Base-by-base conservation (phyloP, 208 protist genomes). In the Leishmania tarentolae region DNA sequence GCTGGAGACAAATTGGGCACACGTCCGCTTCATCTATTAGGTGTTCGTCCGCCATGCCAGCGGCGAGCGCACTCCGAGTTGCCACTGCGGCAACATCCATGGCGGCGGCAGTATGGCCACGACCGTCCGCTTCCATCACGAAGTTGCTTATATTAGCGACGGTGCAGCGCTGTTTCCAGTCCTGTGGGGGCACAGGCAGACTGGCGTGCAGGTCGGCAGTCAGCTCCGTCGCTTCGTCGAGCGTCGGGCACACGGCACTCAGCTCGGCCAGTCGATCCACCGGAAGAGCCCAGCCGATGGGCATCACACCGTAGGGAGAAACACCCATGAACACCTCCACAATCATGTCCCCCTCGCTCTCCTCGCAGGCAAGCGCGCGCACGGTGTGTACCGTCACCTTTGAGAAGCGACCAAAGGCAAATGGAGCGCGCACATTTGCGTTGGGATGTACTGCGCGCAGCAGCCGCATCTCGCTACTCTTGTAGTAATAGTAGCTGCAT, bases 401-500 rank as follows among this genome's bases (percentile, higher is more conserved):
- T 7, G 71, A 85, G 52, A 81, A 46, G 40, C 42, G 72, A 31
- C 74, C 77, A 59, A 86, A 76, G 8, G 79, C 79, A 66, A 85
- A 84, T 7, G 86, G 47, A 24, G 59, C 61, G 40, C 81, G 82
- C 76, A 87, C 28, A 53, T 31, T 75, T 47, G 75, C 11, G 28
- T 72, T 61, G 3, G 79, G 82, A 63, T 88, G 79, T 47, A 90
- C 50, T 2, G 82, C 78, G n/a, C 83, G 85, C 53, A 82, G 79
- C 69, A 92, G 66, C 57, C 84, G 75, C 65, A 79, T 52, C 35
- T 69, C 72, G 24, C 86, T 80, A 21, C 65, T 59, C 47, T 85
- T 84, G 80, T 86, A 92, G 57, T 86, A 86, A 40, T 84, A 82
- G n/a, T 84, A 75, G 35, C 84, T 82, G 76, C 89, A 92, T 21